Evolutionary conservation across 163 green algal genomes (phyloP), one percentile per base, ranked within the genome.

Genomic region (Scenedesmus sp.): DNA sequence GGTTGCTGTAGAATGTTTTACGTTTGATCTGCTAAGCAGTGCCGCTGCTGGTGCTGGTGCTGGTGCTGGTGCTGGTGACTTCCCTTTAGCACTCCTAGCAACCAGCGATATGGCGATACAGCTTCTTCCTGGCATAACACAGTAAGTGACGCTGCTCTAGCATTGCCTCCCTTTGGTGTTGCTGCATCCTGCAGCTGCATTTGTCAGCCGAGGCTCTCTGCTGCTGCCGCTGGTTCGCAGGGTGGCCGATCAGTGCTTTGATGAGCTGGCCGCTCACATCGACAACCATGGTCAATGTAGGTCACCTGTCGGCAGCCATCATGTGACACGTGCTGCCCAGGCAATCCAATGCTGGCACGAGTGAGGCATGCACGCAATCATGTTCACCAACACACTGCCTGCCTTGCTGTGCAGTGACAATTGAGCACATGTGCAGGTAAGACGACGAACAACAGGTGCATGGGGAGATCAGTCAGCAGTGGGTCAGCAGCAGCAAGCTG

Each of bases 231-330:
- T 56, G 15, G 49, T 7, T 81, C 35, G 33, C 87, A 91, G 87
- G 78, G 20, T 91, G 5, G 79, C 49, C 24, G 87, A 91, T 26
- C 87, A 87, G 24, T 91, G 87, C 49, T 91, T 91, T 53, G 59
- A 86, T 26, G 56, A 91, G 51, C 40, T 91, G 3, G 40, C 53
- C 0, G n/a, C 42, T 13, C 56, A 81, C 20, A n/a, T 87, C 1
- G 42, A 91, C 3, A 53, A 70, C 20, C 51, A 59, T 37, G 73
- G 68, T n/a, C 78, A 87, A 82, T 20, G 87, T 91, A 49, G 16
- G 87, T 80, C n/a, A 22, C 78, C 1, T 35, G 16, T 46, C 1
- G 46, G 46, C 30, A 43, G 81, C 10, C 37, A 81, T 43, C n/a
- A 40, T 49, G 33, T 15, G 1, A 5, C 18, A 5, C 49, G 2